Evolutionary conservation across 2,329 filamentous ascomycete genomes (phyloP).

Genomic region (Aspergillus tamarii): DNA sequence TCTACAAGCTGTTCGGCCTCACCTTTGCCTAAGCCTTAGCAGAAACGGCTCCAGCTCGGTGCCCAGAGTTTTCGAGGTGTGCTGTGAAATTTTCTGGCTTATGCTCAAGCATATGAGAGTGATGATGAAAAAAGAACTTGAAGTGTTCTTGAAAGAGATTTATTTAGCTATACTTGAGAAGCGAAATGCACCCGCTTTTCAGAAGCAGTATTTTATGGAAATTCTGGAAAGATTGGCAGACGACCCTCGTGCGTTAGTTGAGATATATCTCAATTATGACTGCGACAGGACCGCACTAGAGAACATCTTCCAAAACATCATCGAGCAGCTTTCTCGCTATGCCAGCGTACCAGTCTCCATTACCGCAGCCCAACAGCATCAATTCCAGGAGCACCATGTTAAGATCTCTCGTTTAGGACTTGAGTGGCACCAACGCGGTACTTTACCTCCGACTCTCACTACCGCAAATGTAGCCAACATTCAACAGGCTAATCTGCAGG

Average conservation of each 20-base stretch:
- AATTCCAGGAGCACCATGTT: slow-evolving; percentile 77
- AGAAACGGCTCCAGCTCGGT: slow-evolving; percentile 94
- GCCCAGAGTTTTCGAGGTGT: slow-evolving; percentile 89
- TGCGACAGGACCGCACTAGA: slow-evolving; percentile 90
- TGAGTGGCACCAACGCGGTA: slow-evolving; percentile 87
- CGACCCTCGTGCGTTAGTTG: slow-evolving; percentile 86
- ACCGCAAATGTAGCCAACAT: slow-evolving; percentile 70
- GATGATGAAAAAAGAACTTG: slow-evolving; percentile 96
- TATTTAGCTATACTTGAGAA: slow-evolving; percentile 91
- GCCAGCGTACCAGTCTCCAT: slow-evolving; percentile 78
- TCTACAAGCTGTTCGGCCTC: slow-evolving; percentile 93
- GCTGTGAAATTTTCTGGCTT: slow-evolving; percentile 96
- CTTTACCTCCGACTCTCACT: slow-evolving; percentile 82
- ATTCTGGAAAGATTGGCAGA: slow-evolving; percentile 81
- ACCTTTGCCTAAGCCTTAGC: slow-evolving; percentile 91
- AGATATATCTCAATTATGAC: slow-evolving; percentile 97
- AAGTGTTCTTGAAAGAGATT: slow-evolving; percentile 97
- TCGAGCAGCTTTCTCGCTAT: slow-evolving; percentile 89
- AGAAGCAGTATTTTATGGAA: slow-evolving; percentile 89
- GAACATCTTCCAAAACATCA: slow-evolving; percentile 93
- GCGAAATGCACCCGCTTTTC: slow-evolving; percentile 80
- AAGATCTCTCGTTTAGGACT: slow-evolving; percentile 61
- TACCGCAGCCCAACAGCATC: slow-evolving; percentile 76
- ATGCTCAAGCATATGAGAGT: slow-evolving; percentile 94
- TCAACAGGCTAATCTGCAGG: slow-evolving; percentile 54